A percentile compares a stretch with the other conserved stretches of the same genome.
Conservation (phyloP, 345 rosid genomes). For the Litchi chinensis region DNA sequence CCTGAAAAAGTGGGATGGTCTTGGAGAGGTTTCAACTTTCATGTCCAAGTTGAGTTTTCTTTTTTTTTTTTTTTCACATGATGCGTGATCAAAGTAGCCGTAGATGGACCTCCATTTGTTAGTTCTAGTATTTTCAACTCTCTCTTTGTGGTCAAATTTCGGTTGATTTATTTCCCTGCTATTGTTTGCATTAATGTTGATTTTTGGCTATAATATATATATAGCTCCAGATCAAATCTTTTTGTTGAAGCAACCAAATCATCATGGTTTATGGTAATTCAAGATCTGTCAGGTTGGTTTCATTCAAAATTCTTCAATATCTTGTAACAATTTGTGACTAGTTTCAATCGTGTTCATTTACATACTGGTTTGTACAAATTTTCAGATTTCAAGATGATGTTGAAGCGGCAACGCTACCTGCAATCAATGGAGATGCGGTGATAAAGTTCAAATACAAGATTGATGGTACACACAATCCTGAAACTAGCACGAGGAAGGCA, state of each 20-base stretch:
- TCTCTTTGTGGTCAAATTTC: constrained; percentile 6
- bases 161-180: constrained; percentile 1
- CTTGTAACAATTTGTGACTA: not conserved
- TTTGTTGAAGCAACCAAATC: constrained; percentile 9
- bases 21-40: constrained; percentile 4
- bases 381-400: constrained; percentile 65
- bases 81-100: constrained; percentile 25
- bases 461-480: constrained; percentile 47
- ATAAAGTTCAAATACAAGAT: constrained; percentile 47
- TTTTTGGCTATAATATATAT: constrained; percentile 4
- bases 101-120: constrained; percentile 4
- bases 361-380: not conserved
- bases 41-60: constrained; percentile 20
- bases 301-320: constrained; percentile 15
- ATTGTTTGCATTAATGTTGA: not conserved
- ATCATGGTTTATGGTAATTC: constrained; percentile 48
- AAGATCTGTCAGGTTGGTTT: constrained; percentile 73
- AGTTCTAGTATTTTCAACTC: constrained; percentile 15
- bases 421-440: constrained; percentile 44
- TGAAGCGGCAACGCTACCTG: constrained; percentile 43
- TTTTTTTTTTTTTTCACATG: constrained; percentile 27
- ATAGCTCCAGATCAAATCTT: constrained; percentile 17
- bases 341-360: not conserved
- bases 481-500: constrained; percentile 27
- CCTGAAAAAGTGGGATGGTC: constrained; percentile 24